Evolutionary conservation across 495 filamentous ascomycete genomes (phyloP), one percentile per base, ranked within the genome.

Genomic region (Aspergillus avenaceus): DNA sequence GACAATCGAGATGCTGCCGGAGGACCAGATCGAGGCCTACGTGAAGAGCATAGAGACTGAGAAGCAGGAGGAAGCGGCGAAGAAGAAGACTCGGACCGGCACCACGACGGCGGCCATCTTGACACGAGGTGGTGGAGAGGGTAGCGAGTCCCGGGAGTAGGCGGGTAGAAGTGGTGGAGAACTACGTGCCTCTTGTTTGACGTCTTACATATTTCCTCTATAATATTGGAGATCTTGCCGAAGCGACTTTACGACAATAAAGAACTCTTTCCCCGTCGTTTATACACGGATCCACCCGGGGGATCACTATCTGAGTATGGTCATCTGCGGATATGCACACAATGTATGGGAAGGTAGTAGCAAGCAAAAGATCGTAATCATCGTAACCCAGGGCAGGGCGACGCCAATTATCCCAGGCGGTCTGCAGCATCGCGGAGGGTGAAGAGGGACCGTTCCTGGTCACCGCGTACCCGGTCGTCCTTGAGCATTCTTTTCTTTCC

Each of bases 21-120:
- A 91, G 40, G 95, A 97, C 70, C 89, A 93, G 50, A 97, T 98
- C 55, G 93, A 98, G 75, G 77, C 79, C 42, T 96, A 95, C 62
- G 93, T 98, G 55, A 97, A 97, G 84, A 92, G 79, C 75, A 97
- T 98, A 60, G 95, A 98, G 77, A 85, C 88, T 53, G 93, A 97
- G 82, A 98, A 98, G 81, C 91, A 96, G 65, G 93, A 96, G 73
- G 93, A 97, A 75, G 92, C 91, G 9, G 88, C 87, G 26, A 92
- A 88, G 80, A 97, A 97, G 85, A 95, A 96, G 82, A 88, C 83
- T 41, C 82, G 87, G 47, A 82, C 80, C 53, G 88, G 88, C 36
- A 86, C 85, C 47, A 88, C 87, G 40, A 87, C 78, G 53, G 83
- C 88, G 3, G 83, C 90, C 27, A 91, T 91, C 57, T 70, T 89